Conservation (phyloP, 73 alveolate species). For the Symbiodinium pilosum region DNA sequence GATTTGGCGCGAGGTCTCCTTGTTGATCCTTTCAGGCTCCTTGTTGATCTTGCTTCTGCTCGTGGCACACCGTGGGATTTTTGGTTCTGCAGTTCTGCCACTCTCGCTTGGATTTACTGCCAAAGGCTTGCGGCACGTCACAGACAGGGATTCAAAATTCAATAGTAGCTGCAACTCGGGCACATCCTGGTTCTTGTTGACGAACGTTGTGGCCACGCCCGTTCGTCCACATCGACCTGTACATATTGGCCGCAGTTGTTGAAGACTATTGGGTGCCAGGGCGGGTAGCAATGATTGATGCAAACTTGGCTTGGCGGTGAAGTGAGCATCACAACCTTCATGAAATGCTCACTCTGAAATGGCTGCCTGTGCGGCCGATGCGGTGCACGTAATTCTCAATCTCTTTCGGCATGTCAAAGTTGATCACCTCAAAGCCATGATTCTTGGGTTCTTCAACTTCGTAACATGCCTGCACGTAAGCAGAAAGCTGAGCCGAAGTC, state of each 20-base stretch:
- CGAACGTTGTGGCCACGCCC: conserved; percentile 95
- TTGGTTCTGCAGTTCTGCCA: too few relatives aligned
- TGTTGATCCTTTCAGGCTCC: too few relatives aligned
- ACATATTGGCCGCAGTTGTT: neutral
- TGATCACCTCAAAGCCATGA: conserved; percentile 41
- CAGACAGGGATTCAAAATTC: too few relatives aligned
- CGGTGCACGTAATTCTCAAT: conserved; percentile 95
- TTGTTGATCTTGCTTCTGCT: too few relatives aligned
- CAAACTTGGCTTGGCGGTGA: too few relatives aligned
- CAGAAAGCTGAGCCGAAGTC: neutral
- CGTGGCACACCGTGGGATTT: too few relatives aligned
- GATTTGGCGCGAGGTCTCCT: too few relatives aligned
- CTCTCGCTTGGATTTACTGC: too few relatives aligned
- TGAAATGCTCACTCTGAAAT: too few relatives aligned
- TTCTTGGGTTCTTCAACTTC: neutral
- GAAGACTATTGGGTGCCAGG: neutral
- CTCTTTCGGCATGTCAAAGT: conserved; percentile 96
- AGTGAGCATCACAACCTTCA: too few relatives aligned
- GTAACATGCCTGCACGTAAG: neutral
- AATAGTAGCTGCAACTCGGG: neutral
- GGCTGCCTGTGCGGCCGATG: conserved; percentile 97
- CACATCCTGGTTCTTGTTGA: conserved; percentile 95
- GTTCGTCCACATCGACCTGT: conserved; percentile 98
- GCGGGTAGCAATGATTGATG: too few relatives aligned
- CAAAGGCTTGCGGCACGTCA: too few relatives aligned